Conservation (phyloP, 164 flowering plant genomes). For the Nymphaea colorata region DNA sequence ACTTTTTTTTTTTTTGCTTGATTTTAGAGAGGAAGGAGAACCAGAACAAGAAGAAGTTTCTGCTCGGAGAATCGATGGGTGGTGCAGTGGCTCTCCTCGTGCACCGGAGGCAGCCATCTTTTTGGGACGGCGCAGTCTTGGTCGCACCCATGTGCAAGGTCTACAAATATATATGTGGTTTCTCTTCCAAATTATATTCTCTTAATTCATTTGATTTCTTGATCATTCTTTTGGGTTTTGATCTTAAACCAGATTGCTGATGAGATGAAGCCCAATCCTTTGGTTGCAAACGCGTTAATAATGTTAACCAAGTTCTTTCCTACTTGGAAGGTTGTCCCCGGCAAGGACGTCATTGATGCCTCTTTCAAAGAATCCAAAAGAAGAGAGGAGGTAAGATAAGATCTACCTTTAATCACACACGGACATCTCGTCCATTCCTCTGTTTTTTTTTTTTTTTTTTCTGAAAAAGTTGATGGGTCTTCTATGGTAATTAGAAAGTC, state of each 20-base stretch:
- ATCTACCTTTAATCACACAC: neutral
- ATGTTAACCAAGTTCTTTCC: conserved; percentile 49
- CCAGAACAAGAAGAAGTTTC: conserved; percentile 39
- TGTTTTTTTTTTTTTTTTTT: neutral
- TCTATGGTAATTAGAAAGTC: neutral
- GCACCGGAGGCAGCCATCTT: conserved; percentile 52
- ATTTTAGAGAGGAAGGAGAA: conserved; percentile 43
- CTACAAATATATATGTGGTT: conserved; percentile 7
- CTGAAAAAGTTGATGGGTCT: neutral
- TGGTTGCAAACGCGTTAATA: conserved; percentile 32
- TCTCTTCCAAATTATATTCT: neutral
- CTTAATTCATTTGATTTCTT: conserved; percentile 4
- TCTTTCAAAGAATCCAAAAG: conserved; percentile 54
- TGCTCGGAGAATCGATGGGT: conserved; percentile 94
- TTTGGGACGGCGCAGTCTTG: conserved; percentile 79
- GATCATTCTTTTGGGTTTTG: neutral
- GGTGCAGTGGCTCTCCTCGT: conserved; percentile 69
- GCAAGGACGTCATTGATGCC: conserved; percentile 49
- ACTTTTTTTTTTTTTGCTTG: neutral
- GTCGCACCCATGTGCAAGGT: conserved; percentile 99
- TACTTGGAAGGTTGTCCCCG: conserved; percentile 73
- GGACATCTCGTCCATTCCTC: no score
- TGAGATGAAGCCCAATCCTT: conserved; percentile 43
- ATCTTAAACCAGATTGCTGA: conserved; percentile 61
- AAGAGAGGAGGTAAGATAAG: conserved; percentile 41